Conservation (phyloP, 2,329 filamentous ascomycete genomes). For the Ophiostoma sp. region DNA sequence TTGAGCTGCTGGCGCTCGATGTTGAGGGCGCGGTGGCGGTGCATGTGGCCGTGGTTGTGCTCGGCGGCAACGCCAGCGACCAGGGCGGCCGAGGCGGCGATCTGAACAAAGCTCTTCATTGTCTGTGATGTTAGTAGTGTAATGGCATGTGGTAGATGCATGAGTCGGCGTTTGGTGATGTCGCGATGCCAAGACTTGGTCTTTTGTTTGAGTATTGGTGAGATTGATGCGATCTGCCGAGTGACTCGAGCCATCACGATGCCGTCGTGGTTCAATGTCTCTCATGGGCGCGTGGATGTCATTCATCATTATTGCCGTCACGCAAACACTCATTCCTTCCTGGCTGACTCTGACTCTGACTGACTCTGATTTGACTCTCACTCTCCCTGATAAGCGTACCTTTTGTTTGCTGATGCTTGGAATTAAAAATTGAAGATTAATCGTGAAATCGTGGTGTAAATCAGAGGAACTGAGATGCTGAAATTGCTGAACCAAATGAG, state of each 20-base stretch:
- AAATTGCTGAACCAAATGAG: conserved; percentile 44
- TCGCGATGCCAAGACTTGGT: not conserved
- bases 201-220: not conserved
- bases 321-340: not conserved
- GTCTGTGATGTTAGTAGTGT: conserved; percentile 25
- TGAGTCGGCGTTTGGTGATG: not conserved
- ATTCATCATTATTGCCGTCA: not conserved
- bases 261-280: not conserved
- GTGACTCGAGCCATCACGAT: not conserved
- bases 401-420: conserved; percentile 1
- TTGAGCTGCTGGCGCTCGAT: conserved; percentile 51
- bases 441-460: not conserved
- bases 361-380: too few relatives aligned
- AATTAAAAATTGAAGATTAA: conserved; percentile 15
- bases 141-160: too few relatives aligned
- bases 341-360: not conserved
- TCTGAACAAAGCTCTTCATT: conserved; percentile 49
- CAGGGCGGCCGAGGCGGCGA: conserved; percentile 50
- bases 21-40: conserved; percentile 44
- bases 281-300: not conserved
- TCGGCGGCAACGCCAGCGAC: conserved; percentile 50
- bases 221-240: not conserved
- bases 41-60: conserved; percentile 51
- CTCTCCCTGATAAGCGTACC: not conserved
- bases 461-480: not conserved